Evolutionary conservation across 805 yeast genomes (phyloP), one percentile per base, ranked within the genome.

Genomic region (Scheffersomyces stipitis): DNA sequence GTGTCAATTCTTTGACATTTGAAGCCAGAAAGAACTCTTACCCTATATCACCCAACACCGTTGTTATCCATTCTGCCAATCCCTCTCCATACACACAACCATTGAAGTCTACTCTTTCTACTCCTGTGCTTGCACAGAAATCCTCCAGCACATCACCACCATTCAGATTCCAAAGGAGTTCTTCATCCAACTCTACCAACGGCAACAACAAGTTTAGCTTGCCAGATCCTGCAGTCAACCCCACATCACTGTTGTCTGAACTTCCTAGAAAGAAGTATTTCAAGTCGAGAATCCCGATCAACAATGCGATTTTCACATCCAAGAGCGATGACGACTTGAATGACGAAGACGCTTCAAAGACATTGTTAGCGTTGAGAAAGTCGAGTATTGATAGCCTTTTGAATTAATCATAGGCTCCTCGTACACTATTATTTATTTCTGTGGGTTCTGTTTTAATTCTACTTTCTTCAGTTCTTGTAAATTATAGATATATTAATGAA

Each of bases 351-450:
- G 73, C 73, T 3, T 56, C 67, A 5, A 60, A 62, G 34, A 61
- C 70, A 1, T 54, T 69, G 27, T 51, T 69, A 36, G 56, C 71
- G 2, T 57, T 69, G 37, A 51, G 73, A 26, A 66, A 68, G 49
- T 64, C 71, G 4, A 62, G 66, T 40, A 69, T 68, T 29, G 72
- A 67, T 31, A 60, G 58, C 37, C 58, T 69, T 32, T 57, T 69
- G 38, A 69, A 69, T 42, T 68, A 48, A 31, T 16, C n/a, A n/a
- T n/a, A n/a, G n/a, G n/a, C n/a, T n/a, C n/a, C n/a, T n/a, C n/a
- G n/a, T n/a, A n/a, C n/a, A n/a, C n/a, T n/a, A n/a, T n/a, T n/a
- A n/a, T n/a, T n/a, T n/a, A n/a, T n/a, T n/a, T n/a, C n/a, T n/a
- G n/a, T n/a, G n/a, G n/a, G n/a, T n/a, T n/a, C n/a, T n/a, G n/a